Evolutionary conservation across 345 rosid species (phyloP).

Genomic region (Boechera retrofracta): DNA sequence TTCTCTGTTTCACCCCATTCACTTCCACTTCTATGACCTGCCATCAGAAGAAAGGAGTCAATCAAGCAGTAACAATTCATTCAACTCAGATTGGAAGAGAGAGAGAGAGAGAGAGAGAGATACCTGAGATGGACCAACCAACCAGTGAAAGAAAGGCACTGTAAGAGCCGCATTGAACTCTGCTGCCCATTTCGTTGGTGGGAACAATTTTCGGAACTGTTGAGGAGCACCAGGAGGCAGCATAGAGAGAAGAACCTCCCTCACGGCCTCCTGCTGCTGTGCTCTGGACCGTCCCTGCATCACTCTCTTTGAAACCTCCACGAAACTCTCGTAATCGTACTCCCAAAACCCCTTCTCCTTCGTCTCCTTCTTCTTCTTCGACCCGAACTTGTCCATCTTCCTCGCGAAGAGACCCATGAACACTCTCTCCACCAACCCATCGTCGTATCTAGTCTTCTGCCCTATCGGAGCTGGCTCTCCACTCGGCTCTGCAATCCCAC

Average conservation of each 20-base stretch:
- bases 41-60: neutral
- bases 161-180: slow-evolving; percentile 96
- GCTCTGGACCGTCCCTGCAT: slow-evolving; percentile 73
- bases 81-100: neutral
- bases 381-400: slow-evolving; percentile 87
- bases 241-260: slow-evolving; percentile 92
- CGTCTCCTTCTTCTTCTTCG: slow-evolving; percentile 31
- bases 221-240: slow-evolving; percentile 95
- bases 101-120: neutral
- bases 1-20: slow-evolving; percentile 84
- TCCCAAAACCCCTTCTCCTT: slow-evolving; percentile 58
- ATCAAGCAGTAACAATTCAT: neutral
- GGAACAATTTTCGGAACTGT: slow-evolving; percentile 90
- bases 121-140: slow-evolving; percentile 86
- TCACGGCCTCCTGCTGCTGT: slow-evolving; percentile 86
- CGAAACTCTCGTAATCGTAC: slow-evolving; percentile 81
- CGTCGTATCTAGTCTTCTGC: slow-evolving; percentile 77
- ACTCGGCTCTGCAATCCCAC: slow-evolving; percentile 80
- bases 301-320: slow-evolving; percentile 83
- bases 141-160: slow-evolving; percentile 94
- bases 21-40: slow-evolving; percentile 79
- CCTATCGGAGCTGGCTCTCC: slow-evolving; percentile 92
- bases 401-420: slow-evolving; percentile 87
- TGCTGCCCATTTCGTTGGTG: slow-evolving; percentile 93
- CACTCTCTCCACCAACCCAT: slow-evolving; percentile 77